These are phyloP conservation scores for Lactifluus subvellereus DNA, from an alignment of 768 basidiomycete genomes.

Conservation along the genomic window DNA sequence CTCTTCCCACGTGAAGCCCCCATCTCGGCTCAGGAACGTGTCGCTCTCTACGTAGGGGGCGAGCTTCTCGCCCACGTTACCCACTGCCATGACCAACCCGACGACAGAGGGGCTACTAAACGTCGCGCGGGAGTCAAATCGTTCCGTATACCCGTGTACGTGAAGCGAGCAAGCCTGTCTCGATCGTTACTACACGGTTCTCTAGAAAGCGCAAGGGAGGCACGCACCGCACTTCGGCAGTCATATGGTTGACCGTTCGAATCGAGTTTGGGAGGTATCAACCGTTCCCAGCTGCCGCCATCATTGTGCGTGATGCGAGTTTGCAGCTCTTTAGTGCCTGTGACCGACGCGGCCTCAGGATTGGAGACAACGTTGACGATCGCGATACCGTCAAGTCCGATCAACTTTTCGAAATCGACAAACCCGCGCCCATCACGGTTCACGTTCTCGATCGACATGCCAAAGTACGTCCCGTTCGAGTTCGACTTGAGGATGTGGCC, in stretches of 20 bases:
- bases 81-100: slow-evolving; percentile 92
- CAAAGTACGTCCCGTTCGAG: slow-evolving; percentile 97
- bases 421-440: slow-evolving; percentile 86
- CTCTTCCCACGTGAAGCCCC: slow-evolving; percentile 97
- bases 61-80: slow-evolving; percentile 85
- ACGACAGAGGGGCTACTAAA: slow-evolving; percentile 90
- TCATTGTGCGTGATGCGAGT: slow-evolving; percentile 95
- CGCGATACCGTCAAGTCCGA: slow-evolving; percentile 93
- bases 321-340: slow-evolving; percentile 69
- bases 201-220: background rate
- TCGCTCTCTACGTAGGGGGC: slow-evolving; percentile 81
- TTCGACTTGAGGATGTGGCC: slow-evolving; percentile 94
- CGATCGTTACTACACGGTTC: background rate
- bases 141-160: slow-evolving; percentile 94
- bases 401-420: slow-evolving; percentile 98
- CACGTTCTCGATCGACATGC: slow-evolving; percentile 77
- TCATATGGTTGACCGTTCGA: slow-evolving; percentile 66
- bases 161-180: slow-evolving; percentile 80
- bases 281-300: slow-evolving; percentile 86
- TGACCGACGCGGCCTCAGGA: slow-evolving; percentile 63
- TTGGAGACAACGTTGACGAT: slow-evolving; percentile 88
- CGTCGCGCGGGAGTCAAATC: slow-evolving; percentile 83
- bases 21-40: slow-evolving; percentile 95
- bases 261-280: slow-evolving; percentile 70
- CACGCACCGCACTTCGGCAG: slow-evolving; percentile 61